Evolutionary conservation across 75 land plant species (phyloP).

Genomic region (Cupressus sempervirens): DNA sequence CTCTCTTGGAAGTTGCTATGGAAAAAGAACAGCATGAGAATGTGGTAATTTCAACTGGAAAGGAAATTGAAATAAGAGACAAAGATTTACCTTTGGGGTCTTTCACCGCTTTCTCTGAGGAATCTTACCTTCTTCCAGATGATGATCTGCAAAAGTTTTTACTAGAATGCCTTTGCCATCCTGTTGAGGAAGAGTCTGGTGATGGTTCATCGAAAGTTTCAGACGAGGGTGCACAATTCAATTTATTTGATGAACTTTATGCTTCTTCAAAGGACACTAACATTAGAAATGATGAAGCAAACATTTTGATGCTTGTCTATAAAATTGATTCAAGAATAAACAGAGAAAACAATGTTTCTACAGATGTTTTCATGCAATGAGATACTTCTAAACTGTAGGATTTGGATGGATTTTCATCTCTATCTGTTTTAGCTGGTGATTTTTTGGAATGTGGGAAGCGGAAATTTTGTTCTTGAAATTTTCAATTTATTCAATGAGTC

Average conservation of each 20-base stretch:
- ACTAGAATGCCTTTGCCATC: background rate
- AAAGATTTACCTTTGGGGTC: background rate
- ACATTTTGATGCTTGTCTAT: background rate
- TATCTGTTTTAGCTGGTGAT: background rate
- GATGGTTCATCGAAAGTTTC: background rate
- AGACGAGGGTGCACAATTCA: background rate
- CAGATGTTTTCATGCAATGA: background rate
- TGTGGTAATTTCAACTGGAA: background rate
- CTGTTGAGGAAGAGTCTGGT: background rate
- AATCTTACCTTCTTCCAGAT: background rate
- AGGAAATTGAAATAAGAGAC: background rate
- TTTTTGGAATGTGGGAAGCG: slow-evolving; percentile 10
- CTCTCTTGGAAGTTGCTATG: background rate
- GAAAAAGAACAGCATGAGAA: background rate
- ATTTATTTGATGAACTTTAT: background rate
- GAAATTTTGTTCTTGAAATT: too few species aligned
- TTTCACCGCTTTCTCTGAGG: background rate
- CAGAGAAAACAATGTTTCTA: background rate
- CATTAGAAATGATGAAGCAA: background rate
- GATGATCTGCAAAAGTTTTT: background rate
- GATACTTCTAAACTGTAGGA: background rate
- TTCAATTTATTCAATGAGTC: too few species aligned
- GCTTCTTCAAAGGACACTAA: background rate
- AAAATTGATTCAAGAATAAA: background rate
- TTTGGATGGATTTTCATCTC: background rate